Evolutionary conservation across 2,329 filamentous ascomycete species (phyloP), one percentile per base, ranked within the genome.

Genomic region (Hawksworthiomyces lignivorus): DNA sequence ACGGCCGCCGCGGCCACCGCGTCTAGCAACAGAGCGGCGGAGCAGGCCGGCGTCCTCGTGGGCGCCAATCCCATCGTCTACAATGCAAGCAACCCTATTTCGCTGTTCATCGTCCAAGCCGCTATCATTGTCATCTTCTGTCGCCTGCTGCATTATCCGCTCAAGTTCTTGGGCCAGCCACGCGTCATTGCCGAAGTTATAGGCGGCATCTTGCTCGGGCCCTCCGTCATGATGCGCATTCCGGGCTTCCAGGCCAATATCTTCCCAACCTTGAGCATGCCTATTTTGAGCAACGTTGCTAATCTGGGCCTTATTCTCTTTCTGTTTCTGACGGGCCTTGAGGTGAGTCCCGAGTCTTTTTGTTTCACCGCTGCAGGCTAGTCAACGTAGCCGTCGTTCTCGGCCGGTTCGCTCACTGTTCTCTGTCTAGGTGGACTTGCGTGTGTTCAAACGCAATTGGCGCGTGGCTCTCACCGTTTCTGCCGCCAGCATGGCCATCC

Each of bases 141-240:
- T 54, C 80, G 82, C 24, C 60, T 84, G 33, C 68, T 89, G 27
- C 80, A 87, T 56, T 86, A 71, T 59, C 83, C 83, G 21, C 70
- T 87, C 3, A 80, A 77, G 43, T 79, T 77, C 51, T 66, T 87
- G 30, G 76, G 80, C 50, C 84, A 88, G 58, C 84, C 84, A 44
- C 75, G 81, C 43, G 84, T 89, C 32, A 52, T 52, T 30, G 82
- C 84, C 39, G 84, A 88, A 67, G 83, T 89, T 44, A 78, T 88
- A 43, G 83, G 80, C 29, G 84, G 84, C 45, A 84, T 89, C 53
- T 62, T 95, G 28, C 73, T 95, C 1, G 88, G 88, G 4, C 88
- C 88, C 2, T 92, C 88, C 0, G 84, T 94, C 18, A 83, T 94
- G 78, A 87, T 87, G 55, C 80, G 83, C 39, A 87, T 94, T 18